These are phyloP conservation scores for Terana coerulea DNA, from an alignment of 768 basidiomycete species.

Conservation along the genomic window DNA sequence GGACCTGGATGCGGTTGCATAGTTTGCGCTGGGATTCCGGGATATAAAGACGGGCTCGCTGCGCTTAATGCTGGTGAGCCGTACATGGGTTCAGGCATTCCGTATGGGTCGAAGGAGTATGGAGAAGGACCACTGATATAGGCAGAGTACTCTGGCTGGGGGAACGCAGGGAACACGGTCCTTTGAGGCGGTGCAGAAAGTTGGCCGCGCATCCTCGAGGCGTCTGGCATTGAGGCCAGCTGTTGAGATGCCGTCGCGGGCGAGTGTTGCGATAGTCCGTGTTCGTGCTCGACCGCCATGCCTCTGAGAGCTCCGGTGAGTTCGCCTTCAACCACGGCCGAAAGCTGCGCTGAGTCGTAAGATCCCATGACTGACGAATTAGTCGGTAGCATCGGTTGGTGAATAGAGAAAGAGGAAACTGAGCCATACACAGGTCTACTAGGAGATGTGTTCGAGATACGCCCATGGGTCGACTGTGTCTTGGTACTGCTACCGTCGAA, in stretches of 20 bases:
- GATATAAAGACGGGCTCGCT: conserved; percentile 45
- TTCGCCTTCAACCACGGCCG: conserved; percentile 47
- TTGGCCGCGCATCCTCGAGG: conserved; percentile 32
- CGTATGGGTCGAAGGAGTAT: conserved; percentile 46
- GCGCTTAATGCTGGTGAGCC: conserved; percentile 40
- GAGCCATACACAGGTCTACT: conserved; percentile 33
- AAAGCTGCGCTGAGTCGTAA: conserved; percentile 37
- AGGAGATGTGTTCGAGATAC: conserved; percentile 46
- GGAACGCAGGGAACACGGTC: conserved; percentile 46
- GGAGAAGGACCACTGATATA: conserved; percentile 54
- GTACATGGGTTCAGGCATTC: conserved; percentile 50
- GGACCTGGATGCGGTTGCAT: conserved; percentile 39
- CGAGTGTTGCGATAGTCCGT: conserved; percentile 27
- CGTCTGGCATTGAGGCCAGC: background rate
- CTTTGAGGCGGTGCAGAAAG: conserved; percentile 41
- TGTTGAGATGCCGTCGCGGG: conserved; percentile 16
- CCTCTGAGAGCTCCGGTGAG: conserved; percentile 56
- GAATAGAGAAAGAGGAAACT: conserved; percentile 29
- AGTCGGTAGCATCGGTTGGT: conserved; percentile 19
- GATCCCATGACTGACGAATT: conserved; percentile 14
- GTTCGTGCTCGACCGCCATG: conserved; percentile 57
- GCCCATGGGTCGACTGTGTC: conserved; percentile 27
- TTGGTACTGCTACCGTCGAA: conserved; percentile 44
- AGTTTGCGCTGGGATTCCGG: conserved; percentile 38
- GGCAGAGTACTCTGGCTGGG: conserved; percentile 53